A percentile compares a stretch with the other conserved stretches of the same genome.
Evolutionary conservation across 768 basidiomycete genomes (phyloP).

Genomic region (Amanita fuliginea): DNA sequence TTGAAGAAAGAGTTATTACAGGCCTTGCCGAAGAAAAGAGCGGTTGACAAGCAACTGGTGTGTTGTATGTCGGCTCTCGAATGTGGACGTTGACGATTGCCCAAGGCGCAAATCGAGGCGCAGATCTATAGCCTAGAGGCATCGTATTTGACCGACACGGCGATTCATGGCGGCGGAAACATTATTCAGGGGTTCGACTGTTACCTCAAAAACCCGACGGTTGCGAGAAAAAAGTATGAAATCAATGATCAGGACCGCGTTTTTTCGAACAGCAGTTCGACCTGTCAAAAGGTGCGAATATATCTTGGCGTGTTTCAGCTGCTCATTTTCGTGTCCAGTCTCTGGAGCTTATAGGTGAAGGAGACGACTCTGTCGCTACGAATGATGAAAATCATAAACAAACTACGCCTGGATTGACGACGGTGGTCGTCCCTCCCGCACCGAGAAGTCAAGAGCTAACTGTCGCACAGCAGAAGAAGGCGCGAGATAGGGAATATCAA

Average conservation of each 20-base stretch:
- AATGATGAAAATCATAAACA: constrained; percentile 58
- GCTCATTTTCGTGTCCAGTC: constrained; percentile 33
- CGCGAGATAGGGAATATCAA: constrained; percentile 75
- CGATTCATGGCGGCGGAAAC: constrained; percentile 69
- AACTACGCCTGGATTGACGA: constrained; percentile 63
- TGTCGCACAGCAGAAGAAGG: constrained; percentile 64
- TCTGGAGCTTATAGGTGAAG: constrained; percentile 63
- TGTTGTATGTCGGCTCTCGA: constrained; percentile 13
- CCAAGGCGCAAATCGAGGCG: constrained; percentile 64
- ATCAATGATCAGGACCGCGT: constrained; percentile 68
- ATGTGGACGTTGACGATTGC: background rate
- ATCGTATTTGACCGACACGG: constrained; percentile 68
- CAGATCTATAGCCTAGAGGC: constrained; percentile 74
- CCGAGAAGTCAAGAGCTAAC: constrained; percentile 55
- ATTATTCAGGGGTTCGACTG: constrained; percentile 84
- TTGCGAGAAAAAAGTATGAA: constrained; percentile 61
- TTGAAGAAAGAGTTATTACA: constrained; percentile 67
- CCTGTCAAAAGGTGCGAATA: constrained; percentile 53
- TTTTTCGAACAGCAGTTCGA: constrained; percentile 74
- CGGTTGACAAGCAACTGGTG: constrained; percentile 69
- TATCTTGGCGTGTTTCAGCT: constrained; percentile 3
- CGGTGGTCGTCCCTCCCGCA: constrained; percentile 69
- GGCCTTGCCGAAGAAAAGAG: constrained; percentile 65
- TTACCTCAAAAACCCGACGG: constrained; percentile 69
- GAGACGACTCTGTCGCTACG: constrained; percentile 42